Base-by-base conservation (phyloP, 164 flowering plant genomes). In the Vitis amurensis region DNA sequence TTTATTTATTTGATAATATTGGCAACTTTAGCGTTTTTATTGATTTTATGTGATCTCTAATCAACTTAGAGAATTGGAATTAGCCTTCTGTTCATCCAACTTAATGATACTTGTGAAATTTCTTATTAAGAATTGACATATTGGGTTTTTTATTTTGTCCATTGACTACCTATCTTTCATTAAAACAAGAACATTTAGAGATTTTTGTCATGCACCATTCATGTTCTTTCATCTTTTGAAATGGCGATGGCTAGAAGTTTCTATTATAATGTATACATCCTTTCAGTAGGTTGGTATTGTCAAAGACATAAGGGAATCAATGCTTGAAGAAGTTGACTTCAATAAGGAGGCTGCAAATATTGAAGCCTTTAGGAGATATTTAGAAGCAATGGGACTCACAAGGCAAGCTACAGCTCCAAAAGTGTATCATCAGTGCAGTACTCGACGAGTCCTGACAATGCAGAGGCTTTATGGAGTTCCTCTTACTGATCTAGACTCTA, bases 311-410 rank as follows among this genome's bases (percentile, higher is more conserved):
- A 84, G 84, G 55, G 91, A 79, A 30, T 94, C 98, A 4, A 94
- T 94, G 95, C 97, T 92, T 74, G 97, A 94, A 84, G 98, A 94
- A 83, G 98, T 94, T 63, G 94, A 94, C 86, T 94, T 94, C 70
- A 79, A 73, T 30, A 94, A 94, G 74, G 97, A 94, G 83, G 97
- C 97, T 73, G 74, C 78, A 72, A 94, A 92, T 72, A 84, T 94
- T 65, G 97, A 92, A 74, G 63, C 97, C 70, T 94, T 94, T 68
- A 84, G 87, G 77, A 80, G 82, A 71, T 94, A 94, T 78, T 77
- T 94, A 52, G 97, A 89, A 76, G 73, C 78, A 37, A 89, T 86
- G 97, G 98, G 95, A 61, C 95, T 94, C 76, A 86, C 87, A 58
- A 77, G 86, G 82, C 92, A 89, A 72, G 98, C 97, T 68, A 89